phyloP scores from a whole-genome alignment of 257 asterid genomes.

The Ballota nigra region DNA sequence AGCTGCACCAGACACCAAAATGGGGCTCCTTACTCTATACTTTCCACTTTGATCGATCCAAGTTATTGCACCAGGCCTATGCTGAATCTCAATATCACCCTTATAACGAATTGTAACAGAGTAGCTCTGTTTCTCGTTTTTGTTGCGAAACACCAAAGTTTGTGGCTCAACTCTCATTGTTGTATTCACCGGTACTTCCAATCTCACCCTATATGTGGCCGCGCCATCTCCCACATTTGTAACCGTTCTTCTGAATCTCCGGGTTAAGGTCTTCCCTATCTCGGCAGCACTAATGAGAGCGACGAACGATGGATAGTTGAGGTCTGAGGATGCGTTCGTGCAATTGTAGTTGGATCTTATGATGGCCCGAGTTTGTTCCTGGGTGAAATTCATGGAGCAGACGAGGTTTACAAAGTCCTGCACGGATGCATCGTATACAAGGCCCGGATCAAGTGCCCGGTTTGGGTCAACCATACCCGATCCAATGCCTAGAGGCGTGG shows the following conservation, averaged over 20 bases:
- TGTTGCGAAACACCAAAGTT: not conserved
- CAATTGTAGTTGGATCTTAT: slow-evolving; percentile 32
- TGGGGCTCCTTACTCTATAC: slow-evolving; percentile 33
- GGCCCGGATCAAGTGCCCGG: slow-evolving; percentile 37
- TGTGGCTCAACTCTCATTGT: not conserved
- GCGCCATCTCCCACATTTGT: slow-evolving; percentile 35
- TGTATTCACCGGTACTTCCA: not conserved
- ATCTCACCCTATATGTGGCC: not conserved
- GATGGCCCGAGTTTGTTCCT: slow-evolving; percentile 31
- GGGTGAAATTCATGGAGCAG: slow-evolving; percentile 40
- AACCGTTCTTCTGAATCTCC: slow-evolving; percentile 25
- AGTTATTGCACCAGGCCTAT: slow-evolving; percentile 24
- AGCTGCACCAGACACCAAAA: slow-evolving; percentile 22
- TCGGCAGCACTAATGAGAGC: slow-evolving; percentile 23
- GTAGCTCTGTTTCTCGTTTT: not conserved
- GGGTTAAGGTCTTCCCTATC: slow-evolving; percentile 2
- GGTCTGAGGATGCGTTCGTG: slow-evolving; percentile 34
- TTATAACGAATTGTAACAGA: not conserved
- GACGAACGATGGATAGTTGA: slow-evolving; percentile 41
- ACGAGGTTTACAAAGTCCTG: slow-evolving; percentile 38
- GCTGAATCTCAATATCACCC: slow-evolving; percentile 3
- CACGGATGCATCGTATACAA: slow-evolving; percentile 29
- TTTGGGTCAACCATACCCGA: slow-evolving; percentile 39
- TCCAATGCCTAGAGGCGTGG: slow-evolving; percentile 34
- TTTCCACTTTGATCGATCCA: slow-evolving; percentile 34